A percentile compares a stretch with the other conserved stretches of the same genome.
Conservation (phyloP, 2,329 filamentous ascomycete species). For the Curvularia spicifera region DNA sequence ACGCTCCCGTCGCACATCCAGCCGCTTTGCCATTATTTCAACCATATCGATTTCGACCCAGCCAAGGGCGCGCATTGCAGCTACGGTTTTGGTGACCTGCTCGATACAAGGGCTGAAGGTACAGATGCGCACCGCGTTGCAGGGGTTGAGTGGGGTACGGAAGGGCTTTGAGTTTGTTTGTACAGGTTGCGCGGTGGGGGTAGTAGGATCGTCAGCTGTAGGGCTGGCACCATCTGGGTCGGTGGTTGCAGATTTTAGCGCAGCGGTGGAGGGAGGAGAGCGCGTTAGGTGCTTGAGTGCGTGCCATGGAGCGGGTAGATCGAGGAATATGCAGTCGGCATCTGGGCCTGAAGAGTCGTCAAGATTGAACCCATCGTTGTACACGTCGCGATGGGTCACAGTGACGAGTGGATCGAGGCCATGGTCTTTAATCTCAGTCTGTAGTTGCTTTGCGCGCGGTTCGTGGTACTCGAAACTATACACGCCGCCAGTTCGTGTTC, state of each 20-base stretch:
- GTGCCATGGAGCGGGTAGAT: slow-evolving; percentile 81
- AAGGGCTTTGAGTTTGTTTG: slow-evolving; percentile 29
- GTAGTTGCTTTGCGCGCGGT: slow-evolving; percentile 71
- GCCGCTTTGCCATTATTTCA: slow-evolving; percentile 78
- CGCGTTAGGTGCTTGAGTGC: slow-evolving; percentile 78
- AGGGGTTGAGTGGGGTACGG: slow-evolving; percentile 69
- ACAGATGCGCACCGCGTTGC: slow-evolving; percentile 78
- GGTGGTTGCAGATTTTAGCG: slow-evolving; percentile 35
- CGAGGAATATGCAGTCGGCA: slow-evolving; percentile 77
- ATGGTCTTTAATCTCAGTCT: slow-evolving; percentile 72
- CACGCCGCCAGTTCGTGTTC: slow-evolving; percentile 65
- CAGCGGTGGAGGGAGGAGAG: slow-evolving; percentile 40
- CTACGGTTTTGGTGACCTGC: slow-evolving; percentile 87
- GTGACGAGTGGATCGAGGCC: slow-evolving; percentile 69
- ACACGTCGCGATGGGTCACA: slow-evolving; percentile 80
- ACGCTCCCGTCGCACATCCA: slow-evolving; percentile 83
- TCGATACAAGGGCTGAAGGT: slow-evolving; percentile 98
- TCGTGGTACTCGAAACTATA: slow-evolving; percentile 86
- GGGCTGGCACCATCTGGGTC: slow-evolving; percentile 53
- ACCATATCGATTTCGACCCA: slow-evolving; percentile 96
- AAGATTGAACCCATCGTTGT: slow-evolving; percentile 73
- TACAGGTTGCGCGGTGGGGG: slow-evolving; percentile 7
- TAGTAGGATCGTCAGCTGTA: slow-evolving; percentile 19
- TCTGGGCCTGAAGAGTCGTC: slow-evolving; percentile 32
- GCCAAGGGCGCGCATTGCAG: slow-evolving; percentile 76